phyloP scores from a whole-genome alignment of 2,329 filamentous ascomycete genomes.

The Curvularia verruculosa region DNA sequence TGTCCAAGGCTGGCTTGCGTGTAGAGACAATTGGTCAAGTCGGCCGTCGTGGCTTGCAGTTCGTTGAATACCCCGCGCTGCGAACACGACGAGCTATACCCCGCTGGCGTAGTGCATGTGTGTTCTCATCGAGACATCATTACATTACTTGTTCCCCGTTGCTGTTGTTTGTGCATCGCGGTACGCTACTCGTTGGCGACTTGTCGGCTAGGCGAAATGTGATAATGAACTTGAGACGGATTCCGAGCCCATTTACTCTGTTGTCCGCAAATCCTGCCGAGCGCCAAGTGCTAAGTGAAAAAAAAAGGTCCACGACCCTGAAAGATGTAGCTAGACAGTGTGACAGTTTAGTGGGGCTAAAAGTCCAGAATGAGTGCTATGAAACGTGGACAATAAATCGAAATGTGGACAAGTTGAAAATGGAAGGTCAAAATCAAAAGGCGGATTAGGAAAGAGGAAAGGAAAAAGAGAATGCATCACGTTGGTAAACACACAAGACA shows the following conservation, averaged over 20 bases:
- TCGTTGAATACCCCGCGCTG: not conserved
- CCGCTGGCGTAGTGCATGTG: not conserved
- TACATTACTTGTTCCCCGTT: not conserved
- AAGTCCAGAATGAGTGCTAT: not conserved
- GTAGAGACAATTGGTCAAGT: not conserved
- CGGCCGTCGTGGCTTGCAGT: not conserved
- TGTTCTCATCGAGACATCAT: not conserved
- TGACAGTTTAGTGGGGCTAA: not conserved
- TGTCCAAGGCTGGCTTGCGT: not conserved
- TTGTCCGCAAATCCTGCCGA: conserved; percentile 2
- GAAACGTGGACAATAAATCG: not conserved
- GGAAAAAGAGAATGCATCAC: not conserved
- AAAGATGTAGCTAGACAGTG: not conserved
- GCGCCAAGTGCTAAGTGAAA: not conserved
- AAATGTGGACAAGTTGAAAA: too few relatives aligned
- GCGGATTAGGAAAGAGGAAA: too few relatives aligned
- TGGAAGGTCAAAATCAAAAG: too few relatives aligned
- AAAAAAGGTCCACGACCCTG: not conserved
- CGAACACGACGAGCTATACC: not conserved
- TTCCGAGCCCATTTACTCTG: not conserved
- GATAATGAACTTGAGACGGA: not conserved
- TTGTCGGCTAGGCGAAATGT: not conserved
- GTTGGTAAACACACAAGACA: not conserved
- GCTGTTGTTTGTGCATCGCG: not conserved
- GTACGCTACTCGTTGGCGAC: not conserved